Evolutionary conservation across 768 basidiomycete species (phyloP), one percentile per base, ranked within the genome.

Genomic region (Postia placenta): DNA sequence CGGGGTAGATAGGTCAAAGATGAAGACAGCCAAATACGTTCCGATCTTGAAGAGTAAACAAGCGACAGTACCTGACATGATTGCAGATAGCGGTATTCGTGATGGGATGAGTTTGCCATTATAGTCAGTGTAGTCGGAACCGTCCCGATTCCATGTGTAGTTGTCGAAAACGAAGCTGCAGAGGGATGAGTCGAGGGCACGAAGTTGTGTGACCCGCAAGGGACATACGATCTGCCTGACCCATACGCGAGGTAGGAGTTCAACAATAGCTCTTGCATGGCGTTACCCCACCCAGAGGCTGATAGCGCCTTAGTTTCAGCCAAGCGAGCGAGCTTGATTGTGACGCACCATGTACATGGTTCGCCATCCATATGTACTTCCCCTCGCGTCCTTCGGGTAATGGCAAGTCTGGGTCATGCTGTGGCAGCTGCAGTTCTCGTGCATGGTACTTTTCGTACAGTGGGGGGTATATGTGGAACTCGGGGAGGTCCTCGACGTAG

Each of bases 51-150:
- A 23, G 5, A 3, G 7, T 22, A 44, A 26, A 28, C 5, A 26
- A 44, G 25, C 24, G 26, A n/a, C 42, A n/a, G 7, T 37, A 75
- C 79, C 80, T 53, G 70, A 63, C 19, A 81, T 64, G 59, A 81
- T 62, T 1, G 74, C 73, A 0, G 76, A 73, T 11, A 80, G 57
- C 2, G 81, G 81, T 27, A 80, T 74, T 0, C 71, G 71, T 0
- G 76, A 69, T 17, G 79, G 76, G 47, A 78, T 76, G 4, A 65
- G 51, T 38, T 72, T 75, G n/a, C 74, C 76, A 44, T 78, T 76
- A 58, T 59, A 81, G 0, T 67, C 61, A 0, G 69, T 41, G 35
- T 54, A 68, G 25, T 74, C 71, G 2, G 65, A 61, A 0, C 66
- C 67, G 11, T 72, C 66, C 2, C 61, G 62, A 6, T 69, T 61